Conservation (phyloP, 495 filamentous ascomycete species). For the Penicillium cinerascens region DNA sequence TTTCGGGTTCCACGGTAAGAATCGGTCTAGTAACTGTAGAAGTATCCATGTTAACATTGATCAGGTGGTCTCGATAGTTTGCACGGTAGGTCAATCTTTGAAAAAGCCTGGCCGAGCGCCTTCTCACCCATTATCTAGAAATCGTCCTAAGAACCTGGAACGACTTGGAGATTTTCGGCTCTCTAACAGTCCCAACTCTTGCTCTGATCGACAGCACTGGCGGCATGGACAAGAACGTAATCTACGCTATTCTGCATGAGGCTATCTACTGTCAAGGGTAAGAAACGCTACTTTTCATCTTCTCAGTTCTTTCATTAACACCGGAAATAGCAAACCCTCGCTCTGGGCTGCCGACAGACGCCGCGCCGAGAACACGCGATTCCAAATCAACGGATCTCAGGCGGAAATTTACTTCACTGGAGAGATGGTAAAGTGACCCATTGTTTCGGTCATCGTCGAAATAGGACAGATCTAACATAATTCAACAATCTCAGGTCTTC, state of each 20-base stretch:
- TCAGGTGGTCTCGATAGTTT: conserved; percentile 63
- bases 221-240: conserved; percentile 67
- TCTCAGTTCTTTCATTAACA: conserved; percentile 10
- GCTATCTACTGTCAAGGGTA: conserved; percentile 70
- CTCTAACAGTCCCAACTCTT: conserved; percentile 68
- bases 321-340: conserved; percentile 42
- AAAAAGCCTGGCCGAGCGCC: background rate
- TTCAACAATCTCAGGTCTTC: conserved; percentile 49
- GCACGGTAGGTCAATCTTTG: conserved; percentile 45
- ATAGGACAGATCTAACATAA: conserved; percentile 2
- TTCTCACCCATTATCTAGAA: conserved; percentile 35
- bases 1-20: conserved; percentile 71
- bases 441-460: background rate
- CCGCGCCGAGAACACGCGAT: conserved; percentile 37
- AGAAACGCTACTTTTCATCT: conserved; percentile 1
- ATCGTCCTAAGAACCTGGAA: conserved; percentile 62
- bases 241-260: conserved; percentile 88
- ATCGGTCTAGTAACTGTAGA: background rate
- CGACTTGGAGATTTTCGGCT: conserved; percentile 69
- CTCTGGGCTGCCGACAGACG: conserved; percentile 63
- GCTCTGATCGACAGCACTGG: conserved; percentile 60
- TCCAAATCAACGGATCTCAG: conserved; percentile 42
- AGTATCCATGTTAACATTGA: conserved; percentile 10
- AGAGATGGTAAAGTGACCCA: conserved; percentile 63
- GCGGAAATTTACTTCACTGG: conserved; percentile 76